These are phyloP conservation scores for Aspergillus aculeatinus DNA, from an alignment of 2,329 filamentous ascomycete species.

Conservation along the genomic window DNA sequence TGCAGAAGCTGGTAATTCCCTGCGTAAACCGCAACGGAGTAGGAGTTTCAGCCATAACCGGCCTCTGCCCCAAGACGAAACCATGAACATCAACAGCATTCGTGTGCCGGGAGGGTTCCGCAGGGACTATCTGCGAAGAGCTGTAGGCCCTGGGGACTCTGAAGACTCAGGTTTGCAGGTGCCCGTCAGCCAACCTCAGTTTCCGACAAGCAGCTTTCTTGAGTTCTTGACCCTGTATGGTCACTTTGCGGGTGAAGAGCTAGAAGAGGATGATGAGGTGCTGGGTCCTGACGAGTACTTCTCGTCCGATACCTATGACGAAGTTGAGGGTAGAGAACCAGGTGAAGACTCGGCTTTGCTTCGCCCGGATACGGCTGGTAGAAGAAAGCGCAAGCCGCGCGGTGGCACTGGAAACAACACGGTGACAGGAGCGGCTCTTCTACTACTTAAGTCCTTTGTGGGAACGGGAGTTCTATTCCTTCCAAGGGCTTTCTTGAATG, in stretches of 20 bases:
- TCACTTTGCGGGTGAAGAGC: slow-evolving; percentile 94
- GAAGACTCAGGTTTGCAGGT: slow-evolving; percentile 38
- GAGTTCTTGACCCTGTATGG: slow-evolving; percentile 95
- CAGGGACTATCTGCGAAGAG: slow-evolving; percentile 79
- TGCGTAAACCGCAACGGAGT: slow-evolving; percentile 68
- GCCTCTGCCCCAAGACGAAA: slow-evolving; percentile 75
- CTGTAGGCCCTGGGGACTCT: slow-evolving; percentile 55
- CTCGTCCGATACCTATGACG: slow-evolving; percentile 69
- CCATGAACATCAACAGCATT: slow-evolving; percentile 83
- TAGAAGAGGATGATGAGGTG: slow-evolving; percentile 94
- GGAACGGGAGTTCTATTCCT: slow-evolving; percentile 94
- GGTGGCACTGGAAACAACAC: slow-evolving; percentile 73
- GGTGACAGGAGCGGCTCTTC: slow-evolving; percentile 73
- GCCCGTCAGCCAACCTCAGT: slow-evolving; percentile 51
- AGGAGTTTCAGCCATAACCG: slow-evolving; percentile 81
- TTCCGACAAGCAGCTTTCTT: slow-evolving; percentile 89
- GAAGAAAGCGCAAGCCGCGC: slow-evolving; percentile 71
- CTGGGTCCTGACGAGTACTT: slow-evolving; percentile 89
- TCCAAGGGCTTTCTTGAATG: slow-evolving; percentile 89
- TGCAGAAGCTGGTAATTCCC: slow-evolving; percentile 63
- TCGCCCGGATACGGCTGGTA: slow-evolving; percentile 65
- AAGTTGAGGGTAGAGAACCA: slow-evolving; percentile 65
- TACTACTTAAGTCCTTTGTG: slow-evolving; percentile 95
- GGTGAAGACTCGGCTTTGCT: slow-evolving; percentile 85
- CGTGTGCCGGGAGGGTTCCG: slow-evolving; percentile 92